Percentiles rank a stretch among this genome's conserved stretches.
These are phyloP conservation scores for Lipomyces spencermartinsiae DNA, from an alignment of 805 yeast genomes.

Conservation along the genomic window DNA sequence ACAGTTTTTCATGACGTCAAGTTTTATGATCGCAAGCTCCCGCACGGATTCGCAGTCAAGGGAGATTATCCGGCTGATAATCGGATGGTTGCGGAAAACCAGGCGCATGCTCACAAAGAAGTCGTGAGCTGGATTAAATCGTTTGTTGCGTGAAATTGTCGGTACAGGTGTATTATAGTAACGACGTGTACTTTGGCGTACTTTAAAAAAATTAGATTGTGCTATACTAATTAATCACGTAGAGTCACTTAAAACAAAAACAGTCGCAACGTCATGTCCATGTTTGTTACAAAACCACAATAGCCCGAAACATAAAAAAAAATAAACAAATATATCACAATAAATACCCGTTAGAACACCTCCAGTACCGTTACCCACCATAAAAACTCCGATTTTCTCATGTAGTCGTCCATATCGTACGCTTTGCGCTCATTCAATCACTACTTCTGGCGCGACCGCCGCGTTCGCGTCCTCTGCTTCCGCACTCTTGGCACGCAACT, in stretches of 20 bases:
- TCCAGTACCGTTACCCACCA: not conserved
- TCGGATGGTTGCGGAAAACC: constrained; percentile 28
- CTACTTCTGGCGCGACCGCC: not conserved
- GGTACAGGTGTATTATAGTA: not conserved
- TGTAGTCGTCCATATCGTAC: not conserved
- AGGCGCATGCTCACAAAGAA: constrained; percentile 29
- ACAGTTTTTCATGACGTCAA: constrained; percentile 35
- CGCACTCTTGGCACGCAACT: not conserved
- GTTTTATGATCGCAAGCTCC: constrained; percentile 41
- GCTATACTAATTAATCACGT: not conserved
- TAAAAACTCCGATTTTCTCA: not conserved
- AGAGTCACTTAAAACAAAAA: not conserved
- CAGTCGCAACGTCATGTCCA: not conserved
- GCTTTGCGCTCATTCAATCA: not conserved
- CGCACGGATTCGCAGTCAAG: constrained; percentile 53
- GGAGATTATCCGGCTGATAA: constrained; percentile 47
- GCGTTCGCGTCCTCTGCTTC: not conserved
- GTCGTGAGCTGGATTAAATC: constrained; percentile 33
- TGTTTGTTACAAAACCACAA: not conserved
- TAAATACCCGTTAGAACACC: not conserved
- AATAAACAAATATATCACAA: not conserved
- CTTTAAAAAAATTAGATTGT: not conserved
- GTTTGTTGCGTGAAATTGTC: constrained; percentile 23
- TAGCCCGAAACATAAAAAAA: not conserved
- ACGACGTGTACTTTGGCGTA: not conserved